Evolutionary conservation across 140 eudicot species (phyloP).

Genomic region (Senecio squalidus): DNA sequence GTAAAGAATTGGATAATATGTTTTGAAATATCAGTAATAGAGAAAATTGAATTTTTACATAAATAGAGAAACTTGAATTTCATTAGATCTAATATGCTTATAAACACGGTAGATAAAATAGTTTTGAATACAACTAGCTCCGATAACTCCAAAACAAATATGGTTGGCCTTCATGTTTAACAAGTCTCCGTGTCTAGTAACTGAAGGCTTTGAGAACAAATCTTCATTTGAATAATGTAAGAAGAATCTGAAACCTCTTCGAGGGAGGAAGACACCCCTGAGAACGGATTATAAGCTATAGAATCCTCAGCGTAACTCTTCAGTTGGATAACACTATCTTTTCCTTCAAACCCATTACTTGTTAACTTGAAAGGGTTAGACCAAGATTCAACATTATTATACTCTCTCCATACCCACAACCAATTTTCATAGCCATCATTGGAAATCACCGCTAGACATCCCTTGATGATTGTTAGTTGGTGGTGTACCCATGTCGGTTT

Average conservation of each 20-base stretch:
- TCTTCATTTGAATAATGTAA: neutral
- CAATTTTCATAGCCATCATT: neutral
- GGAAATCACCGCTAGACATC: conserved; percentile 9
- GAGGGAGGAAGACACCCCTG: neutral
- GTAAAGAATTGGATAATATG: too few relatives aligned
- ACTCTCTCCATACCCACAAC: neutral
- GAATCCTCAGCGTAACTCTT: neutral
- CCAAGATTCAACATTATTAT: conserved; percentile 6
- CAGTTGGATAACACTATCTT: neutral
- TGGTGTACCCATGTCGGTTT: neutral
- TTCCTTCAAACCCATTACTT: neutral
- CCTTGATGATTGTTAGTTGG: neutral
- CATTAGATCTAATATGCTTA: too few relatives aligned
- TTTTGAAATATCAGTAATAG: too few relatives aligned
- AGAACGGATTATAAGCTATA: neutral
- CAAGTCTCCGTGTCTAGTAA: neutral
- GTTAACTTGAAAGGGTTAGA: neutral
- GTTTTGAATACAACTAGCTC: too few relatives aligned
- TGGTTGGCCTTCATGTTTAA: neutral
- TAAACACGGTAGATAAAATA: too few relatives aligned
- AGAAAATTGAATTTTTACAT: too few relatives aligned
- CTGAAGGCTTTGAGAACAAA: neutral
- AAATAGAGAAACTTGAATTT: too few relatives aligned
- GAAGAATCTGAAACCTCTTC: neutral
- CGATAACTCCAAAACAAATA: too few relatives aligned